These are phyloP conservation scores for Arthrobotrys sinensis DNA, from an alignment of 2,329 filamentous ascomycete genomes.

Conservation along the genomic window DNA sequence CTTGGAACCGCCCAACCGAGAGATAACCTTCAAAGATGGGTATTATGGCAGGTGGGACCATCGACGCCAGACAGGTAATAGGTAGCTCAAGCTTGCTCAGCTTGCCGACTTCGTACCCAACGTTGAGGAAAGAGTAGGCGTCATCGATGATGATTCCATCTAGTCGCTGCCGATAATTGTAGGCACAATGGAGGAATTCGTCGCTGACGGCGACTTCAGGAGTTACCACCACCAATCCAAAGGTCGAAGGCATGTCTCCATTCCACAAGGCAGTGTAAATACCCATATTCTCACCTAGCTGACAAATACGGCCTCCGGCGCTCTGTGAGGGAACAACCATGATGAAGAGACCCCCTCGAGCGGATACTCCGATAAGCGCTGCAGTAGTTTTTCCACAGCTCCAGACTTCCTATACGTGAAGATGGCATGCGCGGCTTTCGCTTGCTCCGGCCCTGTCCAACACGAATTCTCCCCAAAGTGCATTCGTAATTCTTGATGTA, in stretches of 20 bases:
- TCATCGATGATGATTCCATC: conserved; percentile 16
- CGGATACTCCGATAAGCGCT: not conserved
- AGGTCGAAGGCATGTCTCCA: not conserved
- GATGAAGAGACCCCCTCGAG: not conserved
- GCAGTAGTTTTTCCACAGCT: conserved; percentile 4
- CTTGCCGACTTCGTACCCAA: not conserved
- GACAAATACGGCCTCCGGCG: not conserved
- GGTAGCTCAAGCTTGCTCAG: conserved; percentile 2
- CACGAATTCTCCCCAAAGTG: not conserved
- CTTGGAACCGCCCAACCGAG: not conserved
- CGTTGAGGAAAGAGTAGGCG: not conserved
- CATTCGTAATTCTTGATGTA: not conserved
- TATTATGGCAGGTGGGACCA: not conserved
- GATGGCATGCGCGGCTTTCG: not conserved
- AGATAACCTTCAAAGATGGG: not conserved
- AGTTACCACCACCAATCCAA: not conserved
- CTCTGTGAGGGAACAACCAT: not conserved
- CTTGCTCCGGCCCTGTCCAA: conserved; percentile 5
- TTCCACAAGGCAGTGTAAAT: not conserved
- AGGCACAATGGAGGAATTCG: not conserved
- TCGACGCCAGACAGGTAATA: not conserved
- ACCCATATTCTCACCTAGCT: not conserved
- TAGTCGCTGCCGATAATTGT: not conserved
- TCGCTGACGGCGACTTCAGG: not conserved
- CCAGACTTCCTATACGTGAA: not conserved